Base-by-base conservation (phyloP, 2,329 filamentous ascomycete species). In the Bipolaris sorokiniana region DNA sequence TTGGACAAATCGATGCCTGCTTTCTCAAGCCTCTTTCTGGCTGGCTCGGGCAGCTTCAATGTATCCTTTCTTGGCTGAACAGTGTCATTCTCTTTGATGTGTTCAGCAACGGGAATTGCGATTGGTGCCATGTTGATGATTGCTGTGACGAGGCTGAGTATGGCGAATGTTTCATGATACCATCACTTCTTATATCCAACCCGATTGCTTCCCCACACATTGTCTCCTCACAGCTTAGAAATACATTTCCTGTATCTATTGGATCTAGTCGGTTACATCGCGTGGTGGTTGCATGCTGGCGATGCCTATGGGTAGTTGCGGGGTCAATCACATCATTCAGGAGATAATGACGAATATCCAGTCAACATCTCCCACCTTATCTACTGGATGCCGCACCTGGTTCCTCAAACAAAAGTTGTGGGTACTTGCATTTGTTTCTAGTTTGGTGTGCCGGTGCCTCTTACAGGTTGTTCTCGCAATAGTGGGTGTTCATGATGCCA, bases 1-100 rank as follows among this genome's bases (percentile, higher is more conserved):
- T 85, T 77, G 0, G 86, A 88, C 2, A 91, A 79, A 68, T 92
- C 88, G 51, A 91, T 83, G 1, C 86, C 88, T 0, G 87, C 88
- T 59, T 89, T 90, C 63, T 86, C 84, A 0, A 91, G 80, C 3
- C 89, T 82, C 47, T 81, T 77, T 1, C 82, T 80, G 1, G 88
- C 78, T 1, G 83, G 65, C 9, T 80, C 80, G 2, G 89, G 89
- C 6, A 91, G 78, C 1, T 80, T 81, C 1, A 92, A 79, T 0
- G 77, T 86, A 68, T 90, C 87, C 66, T 90, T 91, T 60, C 77
- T 81, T 0, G 84, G 88, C 58, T 83, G 76, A 6, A 82, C 84
- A 13, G 86, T 83, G 69, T 91, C 89, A 37, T 82, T 82, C 33
- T 66, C 62, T 49, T 64, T 56, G 59, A 91, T 90, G 34, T 80